Conservation (phyloP, 2,329 filamentous ascomycete species). For the Cladosporium sp. region DNA sequence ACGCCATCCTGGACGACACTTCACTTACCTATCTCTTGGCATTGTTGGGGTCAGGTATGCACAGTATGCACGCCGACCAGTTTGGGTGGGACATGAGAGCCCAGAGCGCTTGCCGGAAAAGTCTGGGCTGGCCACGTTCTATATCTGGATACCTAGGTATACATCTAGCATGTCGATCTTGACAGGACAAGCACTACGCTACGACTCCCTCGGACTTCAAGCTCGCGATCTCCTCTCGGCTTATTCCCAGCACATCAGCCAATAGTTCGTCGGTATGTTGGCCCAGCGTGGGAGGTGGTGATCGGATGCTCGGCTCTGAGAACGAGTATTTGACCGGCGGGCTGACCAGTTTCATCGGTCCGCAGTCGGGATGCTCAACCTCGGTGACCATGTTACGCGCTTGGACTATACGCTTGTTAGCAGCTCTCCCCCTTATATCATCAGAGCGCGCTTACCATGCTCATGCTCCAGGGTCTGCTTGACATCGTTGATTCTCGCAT, state of each 20-base stretch:
- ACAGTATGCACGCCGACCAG: no score
- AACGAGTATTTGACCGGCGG: conserved; percentile 93
- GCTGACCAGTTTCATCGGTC: conserved; percentile 84
- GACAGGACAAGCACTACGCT: conserved; percentile 32
- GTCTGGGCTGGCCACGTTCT: no score
- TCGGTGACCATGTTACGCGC: conserved; percentile 89
- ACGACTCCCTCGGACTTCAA: conserved; percentile 67
- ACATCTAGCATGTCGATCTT: no score
- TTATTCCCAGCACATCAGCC: conserved; percentile 58
- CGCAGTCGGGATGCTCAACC: conserved; percentile 77
- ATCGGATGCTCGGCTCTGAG: conserved; percentile 70
- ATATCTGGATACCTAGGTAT: no score
- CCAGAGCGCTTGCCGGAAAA: no score
- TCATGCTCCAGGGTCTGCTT: conserved; percentile 77
- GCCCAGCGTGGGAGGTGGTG: conserved; percentile 76
- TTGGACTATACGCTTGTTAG: conserved; percentile 40
- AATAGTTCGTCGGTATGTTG: conserved; percentile 83
- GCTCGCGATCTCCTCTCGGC: conserved; percentile 53
- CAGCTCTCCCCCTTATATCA: neutral
- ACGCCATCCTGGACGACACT: neutral
- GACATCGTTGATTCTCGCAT: conserved; percentile 91
- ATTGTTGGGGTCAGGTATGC: no score
- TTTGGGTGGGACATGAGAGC: no score
- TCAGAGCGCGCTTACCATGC: conserved; percentile 59
- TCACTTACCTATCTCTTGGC: no score